Conservation (phyloP, 176 grass and related monocot genomes). For the Rhynchospora breviuscula region DNA sequence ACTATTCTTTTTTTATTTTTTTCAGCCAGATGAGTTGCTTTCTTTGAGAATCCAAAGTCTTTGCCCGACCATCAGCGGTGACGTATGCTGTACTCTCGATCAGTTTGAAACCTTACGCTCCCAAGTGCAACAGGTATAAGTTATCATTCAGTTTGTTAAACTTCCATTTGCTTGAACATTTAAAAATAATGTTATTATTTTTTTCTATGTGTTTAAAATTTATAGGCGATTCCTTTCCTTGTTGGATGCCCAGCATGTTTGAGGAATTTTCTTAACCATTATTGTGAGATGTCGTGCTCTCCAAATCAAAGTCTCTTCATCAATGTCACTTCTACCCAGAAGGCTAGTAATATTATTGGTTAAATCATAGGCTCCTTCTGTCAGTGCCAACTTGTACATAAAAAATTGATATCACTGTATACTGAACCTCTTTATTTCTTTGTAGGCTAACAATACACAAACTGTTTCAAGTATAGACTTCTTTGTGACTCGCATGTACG, state of each 20-base stretch:
- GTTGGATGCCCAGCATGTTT: conserved; percentile 98
- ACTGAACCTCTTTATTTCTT: conserved; percentile 1
- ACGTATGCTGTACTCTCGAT: conserved; percentile 73
- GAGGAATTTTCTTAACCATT: conserved; percentile 95
- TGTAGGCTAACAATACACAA: conserved; percentile 65
- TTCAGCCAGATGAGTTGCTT: conserved; percentile 80
- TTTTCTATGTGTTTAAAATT: conserved; percentile 10
- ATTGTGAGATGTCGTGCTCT: conserved; percentile 94
- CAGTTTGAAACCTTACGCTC: conserved; percentile 81
- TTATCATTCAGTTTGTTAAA: not conserved
- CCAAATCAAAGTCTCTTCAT: conserved; percentile 94
- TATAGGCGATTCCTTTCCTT: conserved; percentile 96
- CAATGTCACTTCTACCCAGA: conserved; percentile 80
- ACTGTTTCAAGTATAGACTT: conserved; percentile 77
- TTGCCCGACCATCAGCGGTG: conserved; percentile 86
- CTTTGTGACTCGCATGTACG: conserved; percentile 64
- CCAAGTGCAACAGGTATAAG: conserved; percentile 78
- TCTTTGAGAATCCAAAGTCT: conserved; percentile 92
- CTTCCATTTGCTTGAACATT: conserved; percentile 18
- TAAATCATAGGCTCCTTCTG: not conserved
- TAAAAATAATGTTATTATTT: conserved; percentile 8
- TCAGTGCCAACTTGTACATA: not conserved
- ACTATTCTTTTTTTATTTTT: conserved; percentile 35
- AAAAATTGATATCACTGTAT: not conserved
- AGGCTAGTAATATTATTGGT: conserved; percentile 43